Evolutionary conservation across 2,329 filamentous ascomycete genomes (phyloP), one percentile per base, ranked within the genome.

Genomic region (Phoma sp.): DNA sequence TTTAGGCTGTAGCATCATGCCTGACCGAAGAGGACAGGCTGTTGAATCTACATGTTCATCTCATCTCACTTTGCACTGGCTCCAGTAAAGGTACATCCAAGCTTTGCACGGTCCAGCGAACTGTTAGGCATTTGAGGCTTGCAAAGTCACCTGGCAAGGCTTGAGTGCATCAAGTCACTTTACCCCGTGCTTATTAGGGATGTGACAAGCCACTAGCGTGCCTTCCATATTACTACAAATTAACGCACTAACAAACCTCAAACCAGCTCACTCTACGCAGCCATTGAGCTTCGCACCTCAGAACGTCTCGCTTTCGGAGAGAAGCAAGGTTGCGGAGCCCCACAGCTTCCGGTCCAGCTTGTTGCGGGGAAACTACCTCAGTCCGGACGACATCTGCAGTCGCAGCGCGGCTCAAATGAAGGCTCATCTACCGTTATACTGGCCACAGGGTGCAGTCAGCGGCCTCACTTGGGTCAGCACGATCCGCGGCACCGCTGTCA

Each of bases 161-260:
- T 57, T 57, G 54, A 51, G 47, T 24, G 17, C 33, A 37, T 47
- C 33, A 51, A 56, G 38, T 38, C 40, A 48, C 33, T 43, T 41
- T 48, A 37, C 33, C 15, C 38, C 43, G 43, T 51, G 53, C 46
- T 51, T 48, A 31, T 51, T 41, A 6, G 36, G 52, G 52, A 29
- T 43, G 36, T 37, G 40, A 27, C 46, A 38, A 37, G 41, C 25
- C 48, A 27, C 38, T 57, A 57, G 54, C 54, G 48, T 29, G 32
- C 21, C 38, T 32, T 48, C 38, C 13, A 57, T 57, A 57, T 51
- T 57, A 25, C 47, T 38, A 5, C 33, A 57, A 31, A 63, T 67
- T 60, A 61, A 58, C 40, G 40, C 44, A 46, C 58, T 57, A 41
- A 51, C 57, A 40, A 52, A 58, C 50, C 35, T 67, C 44, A 62